Percentiles rank a stretch among this genome's conserved stretches.
phyloP scores from a whole-genome alignment of 164 flowering plant genomes.

The Macadamia tetraphylla region DNA sequence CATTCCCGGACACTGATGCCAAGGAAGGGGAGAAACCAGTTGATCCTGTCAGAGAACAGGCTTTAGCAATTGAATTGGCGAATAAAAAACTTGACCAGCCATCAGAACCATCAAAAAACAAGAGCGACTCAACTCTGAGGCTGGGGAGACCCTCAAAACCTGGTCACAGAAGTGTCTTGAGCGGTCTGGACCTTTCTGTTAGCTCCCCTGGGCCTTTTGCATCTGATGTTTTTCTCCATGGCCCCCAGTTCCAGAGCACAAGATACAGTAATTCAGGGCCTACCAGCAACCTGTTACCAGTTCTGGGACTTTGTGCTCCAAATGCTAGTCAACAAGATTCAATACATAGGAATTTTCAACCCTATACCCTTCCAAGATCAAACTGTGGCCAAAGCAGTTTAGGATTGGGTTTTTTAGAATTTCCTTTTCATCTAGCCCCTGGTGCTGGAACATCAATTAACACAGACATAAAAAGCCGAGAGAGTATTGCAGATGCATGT shows the following conservation, averaged over 20 bases:
- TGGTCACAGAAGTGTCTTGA: conserved; percentile 18
- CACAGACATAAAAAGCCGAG: conserved; percentile 29
- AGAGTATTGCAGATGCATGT: conserved; percentile 27
- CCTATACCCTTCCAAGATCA: conserved; percentile 25
- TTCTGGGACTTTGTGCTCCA: conserved; percentile 91
- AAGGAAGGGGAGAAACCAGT: conserved; percentile 23
- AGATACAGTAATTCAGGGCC: conserved; percentile 24
- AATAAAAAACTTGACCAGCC: conserved; percentile 22
- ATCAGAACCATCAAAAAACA: conserved; percentile 31
- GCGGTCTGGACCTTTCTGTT: conserved; percentile 38
- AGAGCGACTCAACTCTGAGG: conserved; percentile 26
- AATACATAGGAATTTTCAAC: conserved; percentile 28
- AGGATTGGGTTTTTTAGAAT: conserved; percentile 42
- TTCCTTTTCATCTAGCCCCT: conserved; percentile 54
- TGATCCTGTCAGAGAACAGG: conserved; percentile 27
- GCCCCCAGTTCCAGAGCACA: conserved; percentile 28
- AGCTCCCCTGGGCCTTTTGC: conserved; percentile 22
- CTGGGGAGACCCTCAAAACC: conserved; percentile 31
- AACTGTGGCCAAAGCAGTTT: conserved; percentile 32
- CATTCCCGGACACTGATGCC: conserved; percentile 12
- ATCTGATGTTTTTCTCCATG: conserved; percentile 29
- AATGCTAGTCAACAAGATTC: conserved; percentile 57
- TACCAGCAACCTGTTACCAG: conserved; percentile 49
- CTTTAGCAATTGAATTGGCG: conserved; percentile 30
- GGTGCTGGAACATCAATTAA: conserved; percentile 31